Conservation (phyloP, 805 yeast genomes). For the Starmerella ratchasimensis region DNA sequence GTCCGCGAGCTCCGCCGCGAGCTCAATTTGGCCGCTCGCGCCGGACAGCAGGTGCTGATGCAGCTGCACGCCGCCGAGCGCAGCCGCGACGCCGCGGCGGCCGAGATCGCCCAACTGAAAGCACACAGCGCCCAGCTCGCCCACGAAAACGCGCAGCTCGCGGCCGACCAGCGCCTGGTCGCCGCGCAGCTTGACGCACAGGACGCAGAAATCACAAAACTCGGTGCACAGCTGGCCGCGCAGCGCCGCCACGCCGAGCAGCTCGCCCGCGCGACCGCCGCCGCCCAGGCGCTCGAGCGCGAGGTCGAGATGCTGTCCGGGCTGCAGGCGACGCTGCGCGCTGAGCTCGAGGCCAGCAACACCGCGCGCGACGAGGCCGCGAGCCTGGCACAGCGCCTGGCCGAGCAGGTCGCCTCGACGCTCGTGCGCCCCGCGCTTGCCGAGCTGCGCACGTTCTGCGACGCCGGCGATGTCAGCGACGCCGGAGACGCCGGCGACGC, state of each 20-base stretch:
- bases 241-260: conserved; percentile 10
- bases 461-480: no score
- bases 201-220: conserved; percentile 12
- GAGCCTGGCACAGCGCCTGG: conserved; percentile 4
- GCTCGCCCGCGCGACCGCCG: conserved; percentile 12
- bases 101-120: conserved; percentile 8
- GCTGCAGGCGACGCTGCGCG: conserved; percentile 11
- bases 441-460: conserved; percentile 4
- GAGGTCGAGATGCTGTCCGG: conserved; percentile 18
- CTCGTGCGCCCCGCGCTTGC: conserved; percentile 6
- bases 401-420: conserved; percentile 6
- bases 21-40: conserved; percentile 20
- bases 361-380: conserved; percentile 11
- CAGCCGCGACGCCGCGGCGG: conserved; percentile 8
- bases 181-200: conserved; percentile 12
- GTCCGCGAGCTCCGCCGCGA: conserved; percentile 17
- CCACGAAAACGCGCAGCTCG: conserved; percentile 14
- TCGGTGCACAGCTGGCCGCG: conserved; percentile 10
- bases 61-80: conserved; percentile 17
- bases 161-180: conserved; percentile 12
- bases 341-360: conserved; percentile 11
- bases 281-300: conserved; percentile 17
- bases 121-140: conserved; percentile 9
- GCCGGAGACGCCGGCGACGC: no score
- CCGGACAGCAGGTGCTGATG: conserved; percentile 18